These are phyloP conservation scores for Sugiyamaella sp. DNA, from an alignment of 1,139 yeast species.

Conservation along the genomic window DNA sequence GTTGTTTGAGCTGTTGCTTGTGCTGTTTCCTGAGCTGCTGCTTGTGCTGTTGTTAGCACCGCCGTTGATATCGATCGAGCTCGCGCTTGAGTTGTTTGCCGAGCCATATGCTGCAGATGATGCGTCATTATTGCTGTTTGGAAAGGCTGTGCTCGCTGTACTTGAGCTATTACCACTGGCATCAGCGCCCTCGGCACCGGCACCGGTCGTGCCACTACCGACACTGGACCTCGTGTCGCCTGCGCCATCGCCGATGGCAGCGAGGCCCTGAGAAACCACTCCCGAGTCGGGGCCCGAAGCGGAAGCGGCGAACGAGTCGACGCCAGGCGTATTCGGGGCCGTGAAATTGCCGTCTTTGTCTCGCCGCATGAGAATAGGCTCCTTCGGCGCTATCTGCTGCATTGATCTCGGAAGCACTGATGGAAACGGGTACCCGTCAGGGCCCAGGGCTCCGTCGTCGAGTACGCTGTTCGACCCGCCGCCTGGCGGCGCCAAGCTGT, in stretches of 20 bases:
- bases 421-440: constrained; percentile 33
- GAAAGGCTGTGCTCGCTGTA: no score
- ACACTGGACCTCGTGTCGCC: no score
- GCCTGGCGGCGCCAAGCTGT: constrained; percentile 3
- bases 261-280: no score
- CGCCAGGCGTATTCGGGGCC: constrained; percentile 22
- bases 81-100: not conserved
- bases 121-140: no score
- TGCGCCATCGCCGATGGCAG: no score
- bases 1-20: not conserved
- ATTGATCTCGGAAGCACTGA: constrained; percentile 38
- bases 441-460: not conserved
- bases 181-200: not conserved
- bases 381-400: constrained; percentile 41
- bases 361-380: constrained; percentile 39
- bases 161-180: not conserved
- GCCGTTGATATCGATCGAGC: not conserved
- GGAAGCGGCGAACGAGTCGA: constrained; percentile 11
- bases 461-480: not conserved
- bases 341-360: constrained; percentile 35
- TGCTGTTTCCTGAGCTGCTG: not conserved
- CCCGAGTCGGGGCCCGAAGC: not conserved
- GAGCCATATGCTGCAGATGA: no score
- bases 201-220: not conserved
- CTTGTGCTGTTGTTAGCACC: not conserved